phyloP scores from a whole-genome alignment of 352 stramenopile species.

The Pythium oligandrum region DNA sequence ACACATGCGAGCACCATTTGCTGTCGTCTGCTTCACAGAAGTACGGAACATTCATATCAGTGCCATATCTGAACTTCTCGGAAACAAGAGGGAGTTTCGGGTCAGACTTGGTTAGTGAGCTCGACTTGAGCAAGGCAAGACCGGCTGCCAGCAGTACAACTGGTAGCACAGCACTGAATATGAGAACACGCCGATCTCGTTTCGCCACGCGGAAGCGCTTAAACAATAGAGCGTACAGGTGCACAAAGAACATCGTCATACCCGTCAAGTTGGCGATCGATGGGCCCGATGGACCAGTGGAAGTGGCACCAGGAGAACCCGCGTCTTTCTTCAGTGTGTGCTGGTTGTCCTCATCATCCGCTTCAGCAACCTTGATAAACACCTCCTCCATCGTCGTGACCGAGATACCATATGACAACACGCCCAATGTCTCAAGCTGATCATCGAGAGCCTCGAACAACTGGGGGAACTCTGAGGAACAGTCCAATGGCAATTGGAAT shows the following conservation, averaged over 20 bases:
- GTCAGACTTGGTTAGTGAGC: slow-evolving; percentile 40
- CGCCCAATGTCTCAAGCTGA: slow-evolving; percentile 22
- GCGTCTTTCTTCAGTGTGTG: slow-evolving; percentile 36
- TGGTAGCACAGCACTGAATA: slow-evolving; percentile 70
- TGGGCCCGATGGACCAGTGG: slow-evolving; percentile 2
- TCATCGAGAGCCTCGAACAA: slow-evolving; percentile 54
- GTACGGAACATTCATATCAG: slow-evolving; percentile 34
- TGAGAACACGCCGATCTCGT: slow-evolving; percentile 88
- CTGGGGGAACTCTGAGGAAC: slow-evolving; percentile 32
- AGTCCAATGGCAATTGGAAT: slow-evolving; percentile 52
- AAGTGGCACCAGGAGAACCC: too few species aligned
- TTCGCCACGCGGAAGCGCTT: slow-evolving; percentile 90
- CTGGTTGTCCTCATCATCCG: slow-evolving; percentile 36
- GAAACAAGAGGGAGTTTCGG: slow-evolving; percentile 32
- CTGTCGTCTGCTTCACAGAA: slow-evolving; percentile 40
- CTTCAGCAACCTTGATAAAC: slow-evolving; percentile 68
- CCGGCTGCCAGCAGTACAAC: slow-evolving; percentile 81
- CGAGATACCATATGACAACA: slow-evolving; percentile 54
- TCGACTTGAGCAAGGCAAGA: slow-evolving; percentile 67
- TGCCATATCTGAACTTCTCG: slow-evolving; percentile 24
- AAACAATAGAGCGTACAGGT: slow-evolving; percentile 83
- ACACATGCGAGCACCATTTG: slow-evolving; percentile 43
- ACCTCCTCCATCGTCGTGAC: slow-evolving; percentile 85
- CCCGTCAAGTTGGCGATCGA: slow-evolving; percentile 14
- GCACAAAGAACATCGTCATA: slow-evolving; percentile 60